A percentile compares a stretch with the other conserved stretches of the same genome.
Conservation (phyloP, 164 flowering plant species). For the Tetracentron sinense region DNA sequence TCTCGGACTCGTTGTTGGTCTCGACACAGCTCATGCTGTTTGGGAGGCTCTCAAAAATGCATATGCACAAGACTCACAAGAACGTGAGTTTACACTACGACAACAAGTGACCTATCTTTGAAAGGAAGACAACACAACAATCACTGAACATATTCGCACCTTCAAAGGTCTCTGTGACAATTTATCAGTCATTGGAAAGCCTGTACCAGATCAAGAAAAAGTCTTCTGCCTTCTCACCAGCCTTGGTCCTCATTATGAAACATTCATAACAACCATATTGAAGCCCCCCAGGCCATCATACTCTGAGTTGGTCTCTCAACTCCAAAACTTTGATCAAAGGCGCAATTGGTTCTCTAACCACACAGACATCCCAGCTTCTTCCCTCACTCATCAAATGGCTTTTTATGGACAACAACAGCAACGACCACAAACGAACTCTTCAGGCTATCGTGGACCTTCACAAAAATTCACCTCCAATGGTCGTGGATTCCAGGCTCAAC, state of each 20-base stretch:
- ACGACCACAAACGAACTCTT: neutral
- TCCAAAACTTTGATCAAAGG: slow-evolving; percentile 8
- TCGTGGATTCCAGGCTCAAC: slow-evolving; percentile 1
- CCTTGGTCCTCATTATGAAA: slow-evolving; percentile 6
- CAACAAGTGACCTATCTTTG: neutral
- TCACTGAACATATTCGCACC: neutral
- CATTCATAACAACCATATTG: too few relatives aligned
- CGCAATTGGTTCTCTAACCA: slow-evolving; percentile 2
- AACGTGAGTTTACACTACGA: neutral
- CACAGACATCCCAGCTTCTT: neutral
- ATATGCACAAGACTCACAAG: slow-evolving; percentile 7
- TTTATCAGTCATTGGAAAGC: neutral
- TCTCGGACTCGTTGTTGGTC: neutral
- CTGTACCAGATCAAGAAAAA: neutral
- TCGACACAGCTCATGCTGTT: neutral
- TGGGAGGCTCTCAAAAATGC: slow-evolving; percentile 1
- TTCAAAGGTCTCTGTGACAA: neutral
- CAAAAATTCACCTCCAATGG: neutral
- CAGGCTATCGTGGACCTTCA: neutral
- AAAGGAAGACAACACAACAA: neutral
- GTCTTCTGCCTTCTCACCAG: slow-evolving; percentile 8
- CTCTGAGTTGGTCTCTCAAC: slow-evolving; percentile 1
- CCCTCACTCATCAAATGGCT: slow-evolving; percentile 1
- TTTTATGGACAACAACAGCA: slow-evolving; percentile 10
- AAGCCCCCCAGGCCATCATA: slow-evolving; percentile 12